These are phyloP conservation scores for Lolium rigidum DNA, from an alignment of 176 grass and related monocot genomes.

Conservation along the genomic window DNA sequence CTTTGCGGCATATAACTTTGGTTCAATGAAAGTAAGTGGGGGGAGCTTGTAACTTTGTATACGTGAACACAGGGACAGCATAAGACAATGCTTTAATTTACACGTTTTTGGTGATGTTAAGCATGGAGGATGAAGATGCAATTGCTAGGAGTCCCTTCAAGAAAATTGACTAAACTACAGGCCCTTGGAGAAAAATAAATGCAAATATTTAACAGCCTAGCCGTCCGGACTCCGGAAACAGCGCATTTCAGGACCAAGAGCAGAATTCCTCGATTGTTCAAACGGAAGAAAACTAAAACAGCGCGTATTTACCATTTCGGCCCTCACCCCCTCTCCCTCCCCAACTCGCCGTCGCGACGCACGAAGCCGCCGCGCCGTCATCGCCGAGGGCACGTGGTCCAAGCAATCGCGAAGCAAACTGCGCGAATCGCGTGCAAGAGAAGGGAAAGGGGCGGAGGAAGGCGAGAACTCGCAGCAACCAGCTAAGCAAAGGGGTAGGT, in stretches of 20 bases:
- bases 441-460: not conserved
- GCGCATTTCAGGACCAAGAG: constrained; percentile 52
- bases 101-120: not conserved
- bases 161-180: not conserved
- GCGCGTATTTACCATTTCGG: constrained; percentile 58
- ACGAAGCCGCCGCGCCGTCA: constrained; percentile 34
- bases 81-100: not conserved
- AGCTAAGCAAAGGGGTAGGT: constrained; percentile 39
- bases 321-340: constrained; percentile 23
- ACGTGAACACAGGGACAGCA: not conserved
- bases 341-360: constrained; percentile 29
- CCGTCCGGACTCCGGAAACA: constrained; percentile 47
- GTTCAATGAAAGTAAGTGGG: not conserved
- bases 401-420: constrained; percentile 19
- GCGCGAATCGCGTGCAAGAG: constrained; percentile 23
- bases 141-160: not conserved
- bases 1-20: not conserved
- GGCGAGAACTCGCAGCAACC: constrained; percentile 40
- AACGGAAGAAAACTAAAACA: constrained; percentile 44
- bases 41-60: not conserved
- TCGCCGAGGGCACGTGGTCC: constrained; percentile 33
- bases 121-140: not conserved
- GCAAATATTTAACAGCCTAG: constrained; percentile 41
- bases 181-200: constrained; percentile 11
- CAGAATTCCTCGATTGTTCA: constrained; percentile 57